Base-by-base conservation (phyloP, 176 grass and related monocot species). In the Carex myosuroides region DNA sequence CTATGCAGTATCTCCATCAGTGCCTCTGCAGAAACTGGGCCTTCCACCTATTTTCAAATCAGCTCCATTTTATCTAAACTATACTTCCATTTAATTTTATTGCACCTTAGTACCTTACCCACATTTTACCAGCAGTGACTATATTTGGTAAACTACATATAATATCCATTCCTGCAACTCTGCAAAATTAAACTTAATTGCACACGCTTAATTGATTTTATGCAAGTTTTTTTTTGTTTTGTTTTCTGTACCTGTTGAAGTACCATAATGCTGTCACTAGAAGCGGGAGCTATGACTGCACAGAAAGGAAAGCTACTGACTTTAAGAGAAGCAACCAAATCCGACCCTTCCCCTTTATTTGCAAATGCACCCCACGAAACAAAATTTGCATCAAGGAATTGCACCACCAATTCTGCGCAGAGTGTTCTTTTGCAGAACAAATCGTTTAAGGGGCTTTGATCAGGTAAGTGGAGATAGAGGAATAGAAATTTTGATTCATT, bases 311-410 rank as follows among this genome's bases (percentile, higher is more conserved):
- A 92, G 78, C 84, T 87, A 1, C 62, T 75, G 21, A 88, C 86
- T 57, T 79, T 84, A 88, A 94, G 80, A 54, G 88, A 70, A 9
- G 75, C 83, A 6, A 77, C 88, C 88, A 94, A 85, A 81, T 79
- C 86, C 0, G 20, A 18, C 0, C 90, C 90, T 68, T 94, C 90
- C 0, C 88, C 88, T 21, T 60, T 82, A 73, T 46, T 69, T 7
- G 0, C 32, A 52, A 94, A 81, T 17, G 90, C 92, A 22, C 84
- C 92, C 86, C 86, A 92, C 4, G 84, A 90, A 84, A 92, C 86
- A 24, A 94, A 94, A 79, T 94, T 94, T 33, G 86, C 67, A 82
- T 94, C 92, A 13, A 94, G 92, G 70, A 92, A 94, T 85, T 94
- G 69, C 37, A 90, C 90, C 62, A 90, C 90, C 55, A 92, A 54